Evolutionary conservation across 83 land plant species (phyloP).

Genomic region (Diphasiastrum complanatum): DNA sequence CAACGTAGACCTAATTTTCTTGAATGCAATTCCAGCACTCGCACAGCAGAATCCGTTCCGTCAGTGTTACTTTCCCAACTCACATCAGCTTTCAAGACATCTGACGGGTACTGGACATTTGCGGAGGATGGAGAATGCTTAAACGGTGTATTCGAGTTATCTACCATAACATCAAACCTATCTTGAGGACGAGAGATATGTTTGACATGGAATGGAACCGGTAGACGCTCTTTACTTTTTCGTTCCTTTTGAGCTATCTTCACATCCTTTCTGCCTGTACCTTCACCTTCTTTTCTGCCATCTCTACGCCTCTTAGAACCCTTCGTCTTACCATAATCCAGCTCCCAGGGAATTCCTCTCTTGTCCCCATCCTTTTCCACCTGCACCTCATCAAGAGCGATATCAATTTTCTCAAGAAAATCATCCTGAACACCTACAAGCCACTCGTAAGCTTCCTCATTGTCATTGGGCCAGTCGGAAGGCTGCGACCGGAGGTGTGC

Average conservation of each 20-base stretch:
- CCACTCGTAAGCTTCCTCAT: slow-evolving; percentile 56
- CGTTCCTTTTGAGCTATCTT: slow-evolving; percentile 12
- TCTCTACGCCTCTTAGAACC: slow-evolving; percentile 1
- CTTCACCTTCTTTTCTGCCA: background rate
- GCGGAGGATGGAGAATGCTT: slow-evolving; percentile 34
- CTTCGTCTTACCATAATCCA: slow-evolving; percentile 52
- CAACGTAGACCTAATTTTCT: background rate
- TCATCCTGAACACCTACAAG: slow-evolving; percentile 54
- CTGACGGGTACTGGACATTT: background rate
- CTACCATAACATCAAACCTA: slow-evolving; percentile 46
- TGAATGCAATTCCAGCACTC: background rate
- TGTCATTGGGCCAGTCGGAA: slow-evolving; percentile 17
- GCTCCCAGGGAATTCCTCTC: slow-evolving; percentile 10
- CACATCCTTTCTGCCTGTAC: background rate
- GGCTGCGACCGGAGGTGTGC: slow-evolving; percentile 10
- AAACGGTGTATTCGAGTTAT: slow-evolving; percentile 61
- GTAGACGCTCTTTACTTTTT: slow-evolving; percentile 27
- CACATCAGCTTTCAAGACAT: background rate
- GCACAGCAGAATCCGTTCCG: background rate
- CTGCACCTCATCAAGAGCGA: slow-evolving; percentile 46
- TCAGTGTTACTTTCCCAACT: background rate
- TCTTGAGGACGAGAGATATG: slow-evolving; percentile 56
- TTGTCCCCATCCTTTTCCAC: slow-evolving; percentile 24
- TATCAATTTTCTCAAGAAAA: slow-evolving; percentile 44
- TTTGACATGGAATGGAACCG: slow-evolving; percentile 66